Conservation (phyloP, 2,329 filamentous ascomycete genomes). For the Raffaelea arxii region DNA sequence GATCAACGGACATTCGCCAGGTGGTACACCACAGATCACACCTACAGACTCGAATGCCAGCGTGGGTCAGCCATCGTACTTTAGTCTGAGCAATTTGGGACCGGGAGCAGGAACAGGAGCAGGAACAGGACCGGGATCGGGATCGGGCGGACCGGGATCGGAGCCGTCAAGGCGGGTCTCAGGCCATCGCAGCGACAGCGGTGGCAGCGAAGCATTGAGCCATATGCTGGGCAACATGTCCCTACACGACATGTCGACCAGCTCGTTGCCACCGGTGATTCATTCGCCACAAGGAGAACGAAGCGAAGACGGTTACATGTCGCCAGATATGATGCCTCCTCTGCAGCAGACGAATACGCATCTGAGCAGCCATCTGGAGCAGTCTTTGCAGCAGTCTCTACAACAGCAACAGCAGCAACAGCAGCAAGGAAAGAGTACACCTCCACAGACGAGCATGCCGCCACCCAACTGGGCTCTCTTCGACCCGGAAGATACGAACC, state of each 20-base stretch:
- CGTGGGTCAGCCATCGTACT: constrained; percentile 84
- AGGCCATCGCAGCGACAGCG: constrained; percentile 82
- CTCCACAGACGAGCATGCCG: constrained; percentile 60
- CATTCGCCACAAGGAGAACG: constrained; percentile 65
- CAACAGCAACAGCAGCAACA: constrained; percentile 5
- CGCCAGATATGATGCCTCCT: constrained; percentile 64
- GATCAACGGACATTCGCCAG: constrained; percentile 58
- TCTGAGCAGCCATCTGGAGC: constrained; percentile 23
- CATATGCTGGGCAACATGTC: constrained; percentile 76
- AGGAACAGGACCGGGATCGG: too few relatives aligned
- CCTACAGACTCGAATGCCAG: constrained; percentile 58
- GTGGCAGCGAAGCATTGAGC: constrained; percentile 75
- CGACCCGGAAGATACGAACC: constrained; percentile 85
- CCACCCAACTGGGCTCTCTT: constrained; percentile 91
- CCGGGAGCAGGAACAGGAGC: too few relatives aligned
- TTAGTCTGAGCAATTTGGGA: constrained; percentile 54
- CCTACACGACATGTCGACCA: constrained; percentile 49
- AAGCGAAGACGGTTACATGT: constrained; percentile 56
- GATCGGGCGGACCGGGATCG: too few relatives aligned
- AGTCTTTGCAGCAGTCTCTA: too few relatives aligned
- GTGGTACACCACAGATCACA: constrained; percentile 76
- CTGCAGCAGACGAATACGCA: constrained; percentile 45
- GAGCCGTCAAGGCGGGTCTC: constrained; percentile 66
- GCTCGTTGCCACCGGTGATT: constrained; percentile 30
- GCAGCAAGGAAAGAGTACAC: constrained; percentile 40